These are phyloP conservation scores for Wallacemonas sp. DNA, from an alignment of 208 protist species.

Conservation along the genomic window DNA sequence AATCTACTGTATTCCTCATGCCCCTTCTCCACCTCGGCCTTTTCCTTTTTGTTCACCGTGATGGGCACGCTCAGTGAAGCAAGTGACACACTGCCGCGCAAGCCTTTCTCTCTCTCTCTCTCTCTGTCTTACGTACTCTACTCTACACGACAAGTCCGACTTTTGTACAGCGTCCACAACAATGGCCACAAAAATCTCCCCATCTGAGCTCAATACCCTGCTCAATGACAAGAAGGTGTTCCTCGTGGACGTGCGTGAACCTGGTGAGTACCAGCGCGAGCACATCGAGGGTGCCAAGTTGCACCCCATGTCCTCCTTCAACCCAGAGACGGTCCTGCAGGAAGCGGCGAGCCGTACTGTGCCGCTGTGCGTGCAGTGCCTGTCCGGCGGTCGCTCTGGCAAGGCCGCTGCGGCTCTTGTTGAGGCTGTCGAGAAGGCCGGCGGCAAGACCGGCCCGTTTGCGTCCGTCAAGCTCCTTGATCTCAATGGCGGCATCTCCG, in stretches of 20 bases:
- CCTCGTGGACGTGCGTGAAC: conserved; percentile 47
- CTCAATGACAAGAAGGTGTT: conserved; percentile 28
- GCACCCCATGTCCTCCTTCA: conserved; percentile 29
- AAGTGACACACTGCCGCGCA: no score
- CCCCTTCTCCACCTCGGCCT: no score
- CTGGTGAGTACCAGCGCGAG: conserved; percentile 39
- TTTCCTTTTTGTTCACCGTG: no score
- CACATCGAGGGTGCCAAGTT: conserved; percentile 37
- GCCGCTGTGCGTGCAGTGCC: conserved; percentile 38
- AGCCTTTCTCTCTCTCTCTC: no score
- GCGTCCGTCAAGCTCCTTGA: conserved; percentile 33
- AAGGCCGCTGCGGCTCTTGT: conserved; percentile 13
- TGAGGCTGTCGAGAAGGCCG: conserved; percentile 15
- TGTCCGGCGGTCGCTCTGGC: conserved; percentile 40
- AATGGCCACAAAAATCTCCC: conserved; percentile 27
- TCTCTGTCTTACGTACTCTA: no score
- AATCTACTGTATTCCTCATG: no score
- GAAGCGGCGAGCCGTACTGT: conserved; percentile 18
- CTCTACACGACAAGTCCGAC: no score
- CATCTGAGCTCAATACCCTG: conserved; percentile 21
- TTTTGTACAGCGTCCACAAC: no score
- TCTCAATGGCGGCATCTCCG: conserved; percentile 42
- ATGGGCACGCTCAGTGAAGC: no score
- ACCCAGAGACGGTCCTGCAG: conserved; percentile 28
- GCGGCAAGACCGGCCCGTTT: conserved; percentile 5